These are phyloP conservation scores for Paecilomyces dactylethromorphus DNA, from an alignment of 2,329 filamentous ascomycete species.

Conservation along the genomic window DNA sequence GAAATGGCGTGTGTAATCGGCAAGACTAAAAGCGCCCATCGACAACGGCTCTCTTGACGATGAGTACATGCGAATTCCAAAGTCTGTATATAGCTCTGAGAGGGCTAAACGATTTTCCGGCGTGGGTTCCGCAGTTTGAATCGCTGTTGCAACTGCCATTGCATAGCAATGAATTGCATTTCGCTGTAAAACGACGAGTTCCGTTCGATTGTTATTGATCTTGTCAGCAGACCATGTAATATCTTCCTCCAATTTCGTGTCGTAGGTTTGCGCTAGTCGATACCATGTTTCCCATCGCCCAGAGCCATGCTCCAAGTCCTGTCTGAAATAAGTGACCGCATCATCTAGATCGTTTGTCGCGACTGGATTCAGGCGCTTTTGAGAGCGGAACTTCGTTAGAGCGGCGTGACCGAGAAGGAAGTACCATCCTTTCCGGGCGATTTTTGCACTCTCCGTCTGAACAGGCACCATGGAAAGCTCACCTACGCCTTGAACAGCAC, in stretches of 20 bases:
- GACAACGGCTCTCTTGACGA: constrained; percentile 61
- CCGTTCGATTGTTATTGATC: constrained; percentile 73
- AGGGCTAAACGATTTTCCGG: constrained; percentile 51
- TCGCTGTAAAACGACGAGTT: constrained; percentile 69
- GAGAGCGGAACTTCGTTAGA: constrained; percentile 73
- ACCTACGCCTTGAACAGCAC: constrained; percentile 71
- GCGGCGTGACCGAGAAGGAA: constrained; percentile 85
- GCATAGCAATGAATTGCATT: constrained; percentile 75
- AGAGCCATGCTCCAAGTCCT: constrained; percentile 75
- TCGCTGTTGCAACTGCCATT: constrained; percentile 60
- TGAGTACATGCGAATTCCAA: constrained; percentile 62
- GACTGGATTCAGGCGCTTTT: constrained; percentile 71
- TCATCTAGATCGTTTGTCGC: constrained; percentile 80
- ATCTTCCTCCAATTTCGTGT: constrained; percentile 79
- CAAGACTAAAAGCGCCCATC: constrained; percentile 60
- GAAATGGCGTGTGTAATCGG: constrained; percentile 56
- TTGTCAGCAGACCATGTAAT: constrained; percentile 88
- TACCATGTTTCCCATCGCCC: constrained; percentile 90
- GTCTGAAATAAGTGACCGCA: constrained; percentile 69
- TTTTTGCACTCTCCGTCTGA: constrained; percentile 58
- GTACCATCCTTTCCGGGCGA: constrained; percentile 84
- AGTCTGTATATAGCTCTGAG: constrained; percentile 62
- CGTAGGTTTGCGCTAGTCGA: constrained; percentile 76
- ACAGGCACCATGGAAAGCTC: constrained; percentile 66
- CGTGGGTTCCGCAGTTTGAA: constrained; percentile 49